Evolutionary conservation across 164 flowering plant genomes (phyloP), one percentile per base, ranked within the genome.

Genomic region (Paratinospora sagittata): DNA sequence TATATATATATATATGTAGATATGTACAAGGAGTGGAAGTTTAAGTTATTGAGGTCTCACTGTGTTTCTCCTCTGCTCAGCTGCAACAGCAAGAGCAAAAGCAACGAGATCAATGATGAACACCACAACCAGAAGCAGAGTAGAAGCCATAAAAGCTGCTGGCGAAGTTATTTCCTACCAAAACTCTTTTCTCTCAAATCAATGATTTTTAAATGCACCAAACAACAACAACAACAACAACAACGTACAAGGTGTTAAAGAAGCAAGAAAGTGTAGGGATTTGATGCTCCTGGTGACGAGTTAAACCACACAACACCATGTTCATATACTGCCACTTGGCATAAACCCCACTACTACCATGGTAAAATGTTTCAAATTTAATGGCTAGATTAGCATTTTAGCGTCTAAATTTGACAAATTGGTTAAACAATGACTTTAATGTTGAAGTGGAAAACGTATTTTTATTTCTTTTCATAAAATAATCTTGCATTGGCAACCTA

Each of bases 51-150:
- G 57, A 37, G 13, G 16, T 75, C 87, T 78, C 23, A 90, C 97
- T 61, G 83, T 85, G 83, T 87, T 92, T 77, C 92, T 84, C 67
- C 96, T 82, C 75, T 84, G 96, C 81, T 92, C 94, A 71, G 96
- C 94, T 14, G 86, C 89, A 60, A 90, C 81, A 61, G 92, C 96
- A 41, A 90, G 76, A 39, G 81, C 88, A 43, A 71, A 71, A 66
- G 95, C 91, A 72, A 87, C 82, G 72, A 87, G 72, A 78, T 90
- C 87, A 24, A 90, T 63, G 65, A 87, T 30, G 41, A 49, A 47
- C 6, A 88, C 86, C 0, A 71, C 4, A 19, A 80, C 65, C 70
- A 85, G n/a, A 0, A 86, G 14, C 58, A 85, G 45, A 34, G 78
- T 88, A 0, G 94, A 88, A 36, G 91, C 94, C 94, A 52, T 52